A percentile compares a stretch with the other conserved stretches of the same genome.
These are phyloP conservation scores for Cucurbita ficifolia DNA, from an alignment of 306 rosid species.

Conservation along the genomic window DNA sequence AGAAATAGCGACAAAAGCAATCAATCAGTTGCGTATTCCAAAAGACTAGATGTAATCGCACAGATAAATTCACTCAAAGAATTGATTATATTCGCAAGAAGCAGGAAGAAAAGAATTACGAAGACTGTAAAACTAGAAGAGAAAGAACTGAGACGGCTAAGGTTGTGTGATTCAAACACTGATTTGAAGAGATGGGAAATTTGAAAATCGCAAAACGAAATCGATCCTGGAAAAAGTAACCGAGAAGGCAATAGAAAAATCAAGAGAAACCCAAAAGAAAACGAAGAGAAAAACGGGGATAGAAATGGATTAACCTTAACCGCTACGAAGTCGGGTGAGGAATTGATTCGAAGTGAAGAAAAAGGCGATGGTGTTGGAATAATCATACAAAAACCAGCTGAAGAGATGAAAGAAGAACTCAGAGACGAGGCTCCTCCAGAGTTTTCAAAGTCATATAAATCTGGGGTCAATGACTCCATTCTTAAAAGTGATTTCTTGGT, in stretches of 20 bases:
- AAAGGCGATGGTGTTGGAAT: constrained; percentile 13
- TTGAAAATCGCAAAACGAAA: not conserved
- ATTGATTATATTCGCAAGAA: not conserved
- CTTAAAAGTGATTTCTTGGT: constrained; percentile 12
- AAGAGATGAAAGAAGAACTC: constrained; percentile 26
- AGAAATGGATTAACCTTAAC: constrained; percentile 11
- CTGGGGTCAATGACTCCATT: constrained; percentile 50
- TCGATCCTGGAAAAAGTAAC: not conserved
- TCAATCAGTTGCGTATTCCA: not conserved
- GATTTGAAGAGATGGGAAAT: not conserved
- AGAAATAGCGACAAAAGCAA: not conserved
- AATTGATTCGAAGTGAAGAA: constrained; percentile 33
- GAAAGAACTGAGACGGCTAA: not conserved
- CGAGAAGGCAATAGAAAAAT: constrained; percentile 17
- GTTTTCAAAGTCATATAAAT: constrained; percentile 44
- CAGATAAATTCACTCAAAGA: not conserved
- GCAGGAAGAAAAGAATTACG: not conserved
- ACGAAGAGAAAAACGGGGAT: constrained; percentile 1
- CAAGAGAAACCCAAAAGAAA: constrained; percentile 11
- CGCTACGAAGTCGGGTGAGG: constrained; percentile 16
- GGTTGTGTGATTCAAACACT: not conserved
- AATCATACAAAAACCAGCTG: constrained; percentile 16
- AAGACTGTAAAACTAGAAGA: not conserved
- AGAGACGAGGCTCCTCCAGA: constrained; percentile 48
- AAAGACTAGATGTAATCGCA: not conserved